Evolutionary conservation across 208 protist species (phyloP), one percentile per base, ranked within the genome.

Genomic region (Trypanosoma avium): DNA sequence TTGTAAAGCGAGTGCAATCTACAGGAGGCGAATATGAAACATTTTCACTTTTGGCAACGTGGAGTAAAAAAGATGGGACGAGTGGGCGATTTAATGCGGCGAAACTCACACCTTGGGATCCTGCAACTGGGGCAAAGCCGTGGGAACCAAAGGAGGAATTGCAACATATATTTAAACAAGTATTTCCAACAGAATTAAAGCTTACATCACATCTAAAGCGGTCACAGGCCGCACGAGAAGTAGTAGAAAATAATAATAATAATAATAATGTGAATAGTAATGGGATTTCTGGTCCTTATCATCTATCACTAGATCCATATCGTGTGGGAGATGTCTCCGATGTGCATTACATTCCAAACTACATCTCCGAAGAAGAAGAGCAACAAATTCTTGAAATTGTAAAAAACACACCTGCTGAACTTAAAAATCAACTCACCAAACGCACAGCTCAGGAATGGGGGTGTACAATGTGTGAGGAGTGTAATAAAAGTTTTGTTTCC

Each of bases 331-430:
- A 50, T 36, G 62, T 96, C 38, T 73, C 83, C 8, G 73, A 70
- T 47, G 69, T 97, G 26, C 94, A 90, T 67, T 97, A 97, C 66
- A 93, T 97, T 61, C 86, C 86, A 1, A 67, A 97, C 74, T 97
- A 93, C 75, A 78, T 95, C 48, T 84, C 76, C 17, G 69, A 57
- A 43, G 72, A 77, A 30, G 93, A 97, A 68, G 86, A 96, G 59
- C 38, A 68, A 61, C 69, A 82, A 67, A 92, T 94, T 27, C 36
- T 94, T 17, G 17, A 70, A 36, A 48, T 77, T 38, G 79, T 97
- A 22, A 48, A 73, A 17, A 57, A 73, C 21, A 93, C 86, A 24
- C 86, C 84, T 15, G 62, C 54, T 36, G 88, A 93, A 67, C 76
- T 94, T 3, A 93, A 93, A 67, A 84, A 81, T 29, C 72, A 82